phyloP scores from a whole-genome alignment of 202 grass and related monocot genomes.

The Saccharum hybrid region DNA sequence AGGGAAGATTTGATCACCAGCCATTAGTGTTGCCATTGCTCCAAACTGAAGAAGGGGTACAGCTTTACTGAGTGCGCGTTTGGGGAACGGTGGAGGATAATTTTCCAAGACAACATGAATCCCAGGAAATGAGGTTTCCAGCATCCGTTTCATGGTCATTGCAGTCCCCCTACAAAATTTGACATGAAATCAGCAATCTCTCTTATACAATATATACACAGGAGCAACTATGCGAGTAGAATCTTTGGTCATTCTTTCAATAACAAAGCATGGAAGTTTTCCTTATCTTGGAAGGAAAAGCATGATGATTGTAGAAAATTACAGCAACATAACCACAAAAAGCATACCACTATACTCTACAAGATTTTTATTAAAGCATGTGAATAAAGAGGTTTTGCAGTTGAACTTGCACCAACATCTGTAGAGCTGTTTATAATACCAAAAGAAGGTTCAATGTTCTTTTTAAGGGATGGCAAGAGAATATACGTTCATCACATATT shows the following conservation, averaged over 20 bases:
- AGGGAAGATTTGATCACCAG: conserved; percentile 94
- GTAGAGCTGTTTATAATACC: not conserved
- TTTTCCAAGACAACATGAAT: conserved; percentile 84
- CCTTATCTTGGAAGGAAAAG: not conserved
- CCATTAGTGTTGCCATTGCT: conserved; percentile 77
- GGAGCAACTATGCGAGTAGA: not conserved
- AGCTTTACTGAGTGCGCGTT: conserved; percentile 75
- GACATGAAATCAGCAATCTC: conserved; percentile 30
- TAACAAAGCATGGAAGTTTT: not conserved
- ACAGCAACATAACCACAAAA: not conserved
- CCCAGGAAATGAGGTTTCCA: conserved; percentile 86
- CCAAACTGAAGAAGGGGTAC: conserved; percentile 91
- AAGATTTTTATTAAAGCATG: conserved; percentile 24
- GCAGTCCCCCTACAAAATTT: conserved; percentile 81
- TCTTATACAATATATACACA: not conserved
- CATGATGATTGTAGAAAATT: not conserved
- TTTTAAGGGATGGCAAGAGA: conserved; percentile 9
- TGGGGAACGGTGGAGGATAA: conserved; percentile 89
- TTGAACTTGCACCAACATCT: not conserved
- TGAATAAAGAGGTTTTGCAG: conserved; percentile 15
- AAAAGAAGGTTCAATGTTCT: conserved; percentile 1
- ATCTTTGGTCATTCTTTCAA: not conserved
- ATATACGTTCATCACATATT: not conserved
- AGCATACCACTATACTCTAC: not conserved
- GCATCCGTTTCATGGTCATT: conserved; percentile 83